A percentile compares a stretch with the other conserved stretches of the same genome.
These are phyloP conservation scores for Phytophthora vignae DNA, from an alignment of 352 stramenopile genomes.

Conservation along the genomic window DNA sequence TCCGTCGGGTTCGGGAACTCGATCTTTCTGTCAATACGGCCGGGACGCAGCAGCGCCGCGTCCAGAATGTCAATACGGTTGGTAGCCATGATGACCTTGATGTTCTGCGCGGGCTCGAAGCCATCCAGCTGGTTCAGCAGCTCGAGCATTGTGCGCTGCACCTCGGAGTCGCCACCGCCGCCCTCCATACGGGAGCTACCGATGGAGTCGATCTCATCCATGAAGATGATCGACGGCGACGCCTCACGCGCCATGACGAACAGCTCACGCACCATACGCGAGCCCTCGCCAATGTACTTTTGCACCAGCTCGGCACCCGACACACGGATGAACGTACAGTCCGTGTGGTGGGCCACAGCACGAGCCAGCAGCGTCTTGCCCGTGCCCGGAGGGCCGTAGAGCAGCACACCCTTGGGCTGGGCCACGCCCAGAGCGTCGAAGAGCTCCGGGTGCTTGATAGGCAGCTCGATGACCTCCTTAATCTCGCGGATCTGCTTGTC, in stretches of 20 bases:
- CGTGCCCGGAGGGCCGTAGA: conserved; percentile 98
- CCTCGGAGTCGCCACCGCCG: conserved; percentile 97
- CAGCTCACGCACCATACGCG: conserved; percentile 98
- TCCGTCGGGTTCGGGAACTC: conserved; percentile 99
- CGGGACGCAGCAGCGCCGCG: conserved; percentile 95
- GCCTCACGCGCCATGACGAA: conserved; percentile 98
- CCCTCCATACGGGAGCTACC: conserved; percentile 93
- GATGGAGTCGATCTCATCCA: conserved; percentile 99
- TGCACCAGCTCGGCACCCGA: conserved; percentile 99
- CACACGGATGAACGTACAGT: conserved; percentile 99
- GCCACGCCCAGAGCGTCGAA: conserved; percentile 99
- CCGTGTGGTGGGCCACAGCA: conserved; percentile 99
- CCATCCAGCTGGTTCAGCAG: conserved; percentile 98
- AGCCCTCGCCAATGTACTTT: conserved; percentile 99
- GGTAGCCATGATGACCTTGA: conserved; percentile 99
- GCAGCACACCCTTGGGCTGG: conserved; percentile 96
- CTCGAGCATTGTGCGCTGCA: conserved; percentile 99
- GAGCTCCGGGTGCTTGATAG: conserved; percentile 99
- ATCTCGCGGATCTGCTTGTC: conserved; percentile 99
- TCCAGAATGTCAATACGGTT: conserved; percentile 99
- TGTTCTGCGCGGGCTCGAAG: conserved; percentile 97
- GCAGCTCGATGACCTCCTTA: conserved; percentile 99
- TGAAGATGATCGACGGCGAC: conserved; percentile 99
- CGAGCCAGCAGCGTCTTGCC: conserved; percentile 98
- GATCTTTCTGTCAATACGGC: conserved; percentile 99